Conservation (phyloP, 2,329 filamentous ascomycete genomes). For the Cordyceps pruinosa region DNA sequence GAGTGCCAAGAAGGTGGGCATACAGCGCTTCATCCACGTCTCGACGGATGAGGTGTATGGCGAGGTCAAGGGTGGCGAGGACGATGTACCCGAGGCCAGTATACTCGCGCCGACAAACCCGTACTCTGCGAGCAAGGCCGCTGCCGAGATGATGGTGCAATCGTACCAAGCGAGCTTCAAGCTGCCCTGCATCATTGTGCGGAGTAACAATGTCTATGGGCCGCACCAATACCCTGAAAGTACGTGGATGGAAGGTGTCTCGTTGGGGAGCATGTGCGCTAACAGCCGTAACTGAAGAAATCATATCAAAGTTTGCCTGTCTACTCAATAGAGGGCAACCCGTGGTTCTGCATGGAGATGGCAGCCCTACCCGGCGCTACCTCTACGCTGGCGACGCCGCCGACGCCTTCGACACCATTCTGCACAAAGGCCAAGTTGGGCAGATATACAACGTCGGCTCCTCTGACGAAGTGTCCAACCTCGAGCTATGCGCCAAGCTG, state of each 20-base stretch:
- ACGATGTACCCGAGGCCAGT: slow-evolving; percentile 66
- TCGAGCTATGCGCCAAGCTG: slow-evolving; percentile 59
- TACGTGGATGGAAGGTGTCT: slow-evolving; percentile 33
- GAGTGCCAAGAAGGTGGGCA: slow-evolving; percentile 62
- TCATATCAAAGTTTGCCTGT: slow-evolving; percentile 76
- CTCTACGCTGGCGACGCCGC: slow-evolving; percentile 73
- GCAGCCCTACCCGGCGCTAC: slow-evolving; percentile 66
- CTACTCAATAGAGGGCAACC: slow-evolving; percentile 60
- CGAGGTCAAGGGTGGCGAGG: slow-evolving; percentile 65
- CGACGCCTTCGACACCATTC: slow-evolving; percentile 76
- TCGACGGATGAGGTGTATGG: slow-evolving; percentile 84
- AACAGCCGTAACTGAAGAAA: slow-evolving; percentile 46
- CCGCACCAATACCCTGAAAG: slow-evolving; percentile 80
- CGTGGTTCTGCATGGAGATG: slow-evolving; percentile 69
- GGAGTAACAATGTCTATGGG: slow-evolving; percentile 80
- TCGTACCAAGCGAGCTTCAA: slow-evolving; percentile 82
- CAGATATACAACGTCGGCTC: slow-evolving; percentile 81
- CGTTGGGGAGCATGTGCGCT: background rate
- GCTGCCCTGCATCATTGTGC: slow-evolving; percentile 70
- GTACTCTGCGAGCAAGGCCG: slow-evolving; percentile 73
- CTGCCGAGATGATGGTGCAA: slow-evolving; percentile 78
- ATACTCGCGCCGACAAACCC: slow-evolving; percentile 75
- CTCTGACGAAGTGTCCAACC: slow-evolving; percentile 68
- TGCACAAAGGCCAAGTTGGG: slow-evolving; percentile 67
- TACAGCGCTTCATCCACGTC: slow-evolving; percentile 72